phyloP scores from a whole-genome alignment of 2,329 filamentous ascomycete species.

The Aspergillus novoparasiticus region DNA sequence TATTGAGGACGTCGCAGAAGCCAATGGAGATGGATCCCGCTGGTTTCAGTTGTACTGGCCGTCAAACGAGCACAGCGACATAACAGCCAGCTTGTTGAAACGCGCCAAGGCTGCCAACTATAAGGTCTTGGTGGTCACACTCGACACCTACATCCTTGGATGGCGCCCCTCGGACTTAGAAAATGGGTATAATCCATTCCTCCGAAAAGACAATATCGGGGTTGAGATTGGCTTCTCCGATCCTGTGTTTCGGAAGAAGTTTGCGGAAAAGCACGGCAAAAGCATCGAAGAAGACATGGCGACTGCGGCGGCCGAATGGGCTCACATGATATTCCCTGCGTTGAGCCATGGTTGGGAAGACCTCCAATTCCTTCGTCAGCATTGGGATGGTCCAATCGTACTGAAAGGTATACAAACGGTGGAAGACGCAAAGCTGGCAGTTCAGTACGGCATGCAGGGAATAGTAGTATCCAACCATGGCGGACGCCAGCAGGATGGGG shows the following conservation, averaged over 20 bases:
- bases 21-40: constrained; percentile 56
- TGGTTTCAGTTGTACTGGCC: constrained; percentile 81
- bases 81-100: constrained; percentile 64
- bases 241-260: constrained; percentile 62
- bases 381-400: constrained; percentile 66
- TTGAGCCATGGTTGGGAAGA: constrained; percentile 62
- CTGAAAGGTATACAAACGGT: constrained; percentile 58
- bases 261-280: constrained; percentile 48
- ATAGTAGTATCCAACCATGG: constrained; percentile 55
- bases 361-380: constrained; percentile 55
- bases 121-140: constrained; percentile 68
- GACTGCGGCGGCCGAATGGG: constrained; percentile 54
- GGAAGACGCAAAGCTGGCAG: constrained; percentile 48
- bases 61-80: constrained; percentile 55
- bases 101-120: constrained; percentile 64
- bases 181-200: constrained; percentile 51
- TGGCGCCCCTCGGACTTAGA: constrained; percentile 71
- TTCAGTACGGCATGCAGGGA: constrained; percentile 48
- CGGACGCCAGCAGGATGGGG: constrained; percentile 52
- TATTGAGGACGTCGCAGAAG: constrained; percentile 66
- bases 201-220: constrained; percentile 46
- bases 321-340: constrained; percentile 55
- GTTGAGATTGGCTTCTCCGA: constrained; percentile 66
- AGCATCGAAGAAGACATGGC: constrained; percentile 49
- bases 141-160: constrained; percentile 69